Base-by-base conservation (phyloP, 1,139 yeast genomes). In the Pichia sp. region DNA sequence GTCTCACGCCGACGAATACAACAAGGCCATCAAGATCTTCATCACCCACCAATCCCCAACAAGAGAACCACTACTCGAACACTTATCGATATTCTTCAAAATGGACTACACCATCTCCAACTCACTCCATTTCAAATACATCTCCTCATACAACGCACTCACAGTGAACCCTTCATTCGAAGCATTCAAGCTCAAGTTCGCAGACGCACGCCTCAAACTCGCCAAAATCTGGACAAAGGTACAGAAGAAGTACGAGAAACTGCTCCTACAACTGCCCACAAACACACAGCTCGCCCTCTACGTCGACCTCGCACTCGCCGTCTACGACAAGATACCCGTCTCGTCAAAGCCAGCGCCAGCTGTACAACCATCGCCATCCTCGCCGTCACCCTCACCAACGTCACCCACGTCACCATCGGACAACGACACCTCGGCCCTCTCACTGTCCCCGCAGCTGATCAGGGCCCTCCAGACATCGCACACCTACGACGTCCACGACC, bases 91-190 rank as follows among this genome's bases (percentile, higher is more conserved):
- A 33, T 64, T 76, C 20, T 67, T 82, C 40, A 74, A 79, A 46
- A 80, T 85, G 40, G 88, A 82, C 53, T 79, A 77, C 52, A 78
- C 88, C 1, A 56, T 83, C 3, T 73, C 83, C 9, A 81, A 82
- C 44, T 83, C 87, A 1, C 55, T 82, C 29, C 91, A 82, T 51
- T 80, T 80, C 58, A 64, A 81, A 39, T 79, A 80, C 52, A 81
- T 84, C 2, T 72, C 84, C 1, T 72, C 82, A 48, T 82, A 77
- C 48, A 81, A 79, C 53, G 87, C 80, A 45, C 67, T 75, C 58
- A 73, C 83, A 30, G 67, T 77, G 47, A 67, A 79, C 56, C 67
- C 86, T 43, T 67, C 72, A 34, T 72, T 77, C 50, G 85, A 78
- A 49, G 69, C 72, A 45, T 81, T 77, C 58, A 67, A 79, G 43